These are phyloP conservation scores for Salix exigua DNA, from an alignment of 345 rosid species.

Conservation along the genomic window DNA sequence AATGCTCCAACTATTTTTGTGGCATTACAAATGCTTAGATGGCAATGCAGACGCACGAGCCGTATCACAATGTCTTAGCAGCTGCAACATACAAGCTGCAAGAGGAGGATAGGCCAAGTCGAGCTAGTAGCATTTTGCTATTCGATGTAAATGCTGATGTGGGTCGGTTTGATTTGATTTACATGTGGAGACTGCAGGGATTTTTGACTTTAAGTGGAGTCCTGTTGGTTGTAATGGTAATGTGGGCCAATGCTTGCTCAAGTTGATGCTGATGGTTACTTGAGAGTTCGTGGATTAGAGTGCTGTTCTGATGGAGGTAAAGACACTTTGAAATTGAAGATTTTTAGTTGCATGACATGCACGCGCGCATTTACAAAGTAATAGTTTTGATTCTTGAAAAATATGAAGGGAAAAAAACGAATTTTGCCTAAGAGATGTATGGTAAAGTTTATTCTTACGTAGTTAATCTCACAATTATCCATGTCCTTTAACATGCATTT, in stretches of 20 bases:
- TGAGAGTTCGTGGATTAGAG: conserved; percentile 12
- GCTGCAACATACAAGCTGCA: conserved; percentile 75
- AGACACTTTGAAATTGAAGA: background rate
- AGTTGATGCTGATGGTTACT: conserved; percentile 27
- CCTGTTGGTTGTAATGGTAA: conserved; percentile 21
- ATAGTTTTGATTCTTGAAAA: background rate
- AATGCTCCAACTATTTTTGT: background rate
- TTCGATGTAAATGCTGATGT: conserved; percentile 53
- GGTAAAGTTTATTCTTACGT: too few species aligned
- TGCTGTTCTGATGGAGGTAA: conserved; percentile 6
- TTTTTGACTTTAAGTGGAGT: conserved; percentile 81
- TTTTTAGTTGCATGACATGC: background rate
- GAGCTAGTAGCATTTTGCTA: conserved; percentile 66
- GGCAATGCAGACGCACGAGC: conserved; percentile 62
- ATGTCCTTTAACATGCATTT: background rate
- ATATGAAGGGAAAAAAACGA: background rate
- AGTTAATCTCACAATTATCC: background rate
- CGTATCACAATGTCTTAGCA: conserved; percentile 46
- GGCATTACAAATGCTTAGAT: conserved; percentile 19
- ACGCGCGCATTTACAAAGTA: background rate
- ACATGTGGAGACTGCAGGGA: conserved; percentile 56
- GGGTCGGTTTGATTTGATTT: conserved; percentile 44
- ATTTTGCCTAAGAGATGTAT: background rate
- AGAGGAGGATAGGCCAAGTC: conserved; percentile 71
- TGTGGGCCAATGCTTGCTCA: conserved; percentile 23